These are phyloP conservation scores for Epithele typhae DNA, from an alignment of 768 basidiomycete genomes.

Conservation along the genomic window DNA sequence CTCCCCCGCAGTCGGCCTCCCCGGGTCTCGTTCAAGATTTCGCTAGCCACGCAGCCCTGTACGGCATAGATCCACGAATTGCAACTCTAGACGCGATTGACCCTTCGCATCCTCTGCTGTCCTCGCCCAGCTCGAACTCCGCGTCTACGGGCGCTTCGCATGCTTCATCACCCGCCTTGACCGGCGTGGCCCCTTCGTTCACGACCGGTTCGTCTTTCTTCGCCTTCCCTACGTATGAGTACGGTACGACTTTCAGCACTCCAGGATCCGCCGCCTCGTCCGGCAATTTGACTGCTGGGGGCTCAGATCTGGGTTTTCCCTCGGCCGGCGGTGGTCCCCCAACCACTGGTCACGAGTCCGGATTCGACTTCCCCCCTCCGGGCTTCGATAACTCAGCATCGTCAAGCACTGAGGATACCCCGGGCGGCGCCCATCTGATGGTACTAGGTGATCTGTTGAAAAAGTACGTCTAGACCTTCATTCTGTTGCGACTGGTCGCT, in stretches of 20 bases:
- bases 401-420: constrained; percentile 28
- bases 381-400: constrained; percentile 19
- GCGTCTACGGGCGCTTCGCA: constrained; percentile 30
- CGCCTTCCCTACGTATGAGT: constrained; percentile 30
- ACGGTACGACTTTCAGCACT: constrained; percentile 24
- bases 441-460: constrained; percentile 46
- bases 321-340: constrained; percentile 24
- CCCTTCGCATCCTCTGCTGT: constrained; percentile 22
- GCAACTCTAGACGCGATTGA: constrained; percentile 28
- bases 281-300: constrained; percentile 17
- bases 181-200: constrained; percentile 27
- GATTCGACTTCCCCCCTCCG: constrained; percentile 23
- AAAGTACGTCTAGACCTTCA: constrained; percentile 43
- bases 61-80: constrained; percentile 33
- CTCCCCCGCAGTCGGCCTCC: constrained; percentile 23
- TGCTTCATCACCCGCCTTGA: constrained; percentile 29
- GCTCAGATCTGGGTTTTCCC: constrained; percentile 25
- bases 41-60: constrained; percentile 28
- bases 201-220: constrained; percentile 28
- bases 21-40: constrained; percentile 42
- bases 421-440: constrained; percentile 44
- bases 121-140: constrained; percentile 30
- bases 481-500: constrained; percentile 32
- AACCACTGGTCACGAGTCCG: constrained; percentile 22
- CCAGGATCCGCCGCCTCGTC: constrained; percentile 32